Evolutionary conservation across 371 early-diverging fungal genomes (phyloP).

Genomic region (Actinomucor elegans): DNA sequence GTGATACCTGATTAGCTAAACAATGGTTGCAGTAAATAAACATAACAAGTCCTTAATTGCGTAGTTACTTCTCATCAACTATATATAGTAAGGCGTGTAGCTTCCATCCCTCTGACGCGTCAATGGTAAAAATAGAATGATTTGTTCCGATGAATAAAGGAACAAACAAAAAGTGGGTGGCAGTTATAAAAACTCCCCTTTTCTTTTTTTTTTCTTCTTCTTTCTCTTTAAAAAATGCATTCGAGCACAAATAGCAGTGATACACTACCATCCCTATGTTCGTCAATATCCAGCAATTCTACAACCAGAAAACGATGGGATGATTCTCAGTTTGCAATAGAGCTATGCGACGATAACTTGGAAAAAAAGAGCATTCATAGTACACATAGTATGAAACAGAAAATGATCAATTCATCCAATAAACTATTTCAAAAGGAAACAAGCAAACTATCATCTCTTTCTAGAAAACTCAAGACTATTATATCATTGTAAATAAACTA

Average conservation of each 20-base stretch:
- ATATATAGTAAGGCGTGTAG: too few relatives aligned
- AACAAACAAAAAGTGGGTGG: too few relatives aligned
- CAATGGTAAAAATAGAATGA: too few relatives aligned
- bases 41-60: too few relatives aligned
- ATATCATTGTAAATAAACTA: background rate
- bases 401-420: too few relatives aligned
- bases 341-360: conserved; percentile 23
- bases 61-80: too few relatives aligned
- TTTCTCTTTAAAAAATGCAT: background rate
- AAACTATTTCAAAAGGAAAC: too few relatives aligned
- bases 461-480: background rate
- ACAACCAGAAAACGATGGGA: conserved; percentile 22
- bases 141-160: too few relatives aligned
- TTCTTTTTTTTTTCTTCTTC: background rate
- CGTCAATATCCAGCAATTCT: background rate
- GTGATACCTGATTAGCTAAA: too few relatives aligned
- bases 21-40: too few relatives aligned
- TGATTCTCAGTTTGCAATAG: conserved; percentile 29
- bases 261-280: conserved; percentile 10
- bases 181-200: background rate
- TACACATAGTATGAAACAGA: background rate
- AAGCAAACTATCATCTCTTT: too few relatives aligned
- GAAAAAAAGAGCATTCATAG: background rate
- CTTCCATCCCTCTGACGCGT: too few relatives aligned
- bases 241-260: conserved; percentile 7